These are phyloP conservation scores for Populus hybrid DNA, from an alignment of 441 rosid genomes.

Conservation along the genomic window DNA sequence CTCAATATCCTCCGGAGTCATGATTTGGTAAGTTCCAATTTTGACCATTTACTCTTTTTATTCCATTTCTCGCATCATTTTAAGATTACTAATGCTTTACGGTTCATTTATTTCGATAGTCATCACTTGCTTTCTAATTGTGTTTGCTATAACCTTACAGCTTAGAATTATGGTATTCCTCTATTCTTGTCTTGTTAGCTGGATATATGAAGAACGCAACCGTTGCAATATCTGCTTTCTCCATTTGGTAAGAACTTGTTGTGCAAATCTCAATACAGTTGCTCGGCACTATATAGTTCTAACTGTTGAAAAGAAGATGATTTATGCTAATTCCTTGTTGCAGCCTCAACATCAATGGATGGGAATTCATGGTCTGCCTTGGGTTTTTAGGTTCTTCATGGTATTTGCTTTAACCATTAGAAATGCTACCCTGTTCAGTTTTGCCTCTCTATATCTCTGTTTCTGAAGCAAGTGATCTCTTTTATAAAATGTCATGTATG, in stretches of 20 bases:
- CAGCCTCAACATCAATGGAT: conserved; percentile 45
- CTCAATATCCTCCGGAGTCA: conserved; percentile 65
- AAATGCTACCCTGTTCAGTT: neutral
- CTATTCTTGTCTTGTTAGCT: conserved; percentile 48
- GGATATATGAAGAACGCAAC: conserved; percentile 55
- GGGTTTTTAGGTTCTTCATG: conserved; percentile 42
- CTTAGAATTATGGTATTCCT: conserved; percentile 60
- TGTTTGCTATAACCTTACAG: conserved; percentile 23
- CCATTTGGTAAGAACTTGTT: conserved; percentile 46
- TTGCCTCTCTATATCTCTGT: neutral
- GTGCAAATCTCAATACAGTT: neutral
- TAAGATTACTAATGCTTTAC: too few species aligned
- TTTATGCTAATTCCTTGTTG: neutral
- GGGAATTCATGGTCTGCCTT: conserved; percentile 57
- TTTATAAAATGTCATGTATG: neutral
- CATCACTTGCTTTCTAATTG: neutral
- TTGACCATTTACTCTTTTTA: neutral
- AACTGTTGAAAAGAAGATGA: neutral
- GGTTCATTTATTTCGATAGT: neutral
- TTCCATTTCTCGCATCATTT: neutral
- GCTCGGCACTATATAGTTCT: neutral
- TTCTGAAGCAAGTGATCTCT: neutral
- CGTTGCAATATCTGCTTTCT: conserved; percentile 44
- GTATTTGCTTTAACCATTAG: neutral
- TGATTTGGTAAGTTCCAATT: conserved; percentile 48